Conservation (phyloP, 1,284 basidiomycete genomes). For the Heliocybe sulcata region DNA sequence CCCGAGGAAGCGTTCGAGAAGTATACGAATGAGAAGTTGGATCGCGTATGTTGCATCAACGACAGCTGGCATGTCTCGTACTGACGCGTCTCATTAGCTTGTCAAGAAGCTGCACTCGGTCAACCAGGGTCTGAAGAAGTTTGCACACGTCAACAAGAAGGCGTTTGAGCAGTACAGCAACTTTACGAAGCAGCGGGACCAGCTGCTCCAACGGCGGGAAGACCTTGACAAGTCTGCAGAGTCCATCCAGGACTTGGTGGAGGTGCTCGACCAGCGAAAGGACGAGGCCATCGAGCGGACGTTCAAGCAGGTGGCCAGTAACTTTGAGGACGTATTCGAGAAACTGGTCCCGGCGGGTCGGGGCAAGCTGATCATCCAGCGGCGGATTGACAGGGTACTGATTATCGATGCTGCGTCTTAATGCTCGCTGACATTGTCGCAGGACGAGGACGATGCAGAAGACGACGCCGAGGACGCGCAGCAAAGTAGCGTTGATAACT, state of each 20-base stretch:
- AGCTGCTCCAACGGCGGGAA: slow-evolving; percentile 78
- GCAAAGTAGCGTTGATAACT: slow-evolving; percentile 82
- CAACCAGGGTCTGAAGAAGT: slow-evolving; percentile 92
- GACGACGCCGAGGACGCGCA: slow-evolving; percentile 66
- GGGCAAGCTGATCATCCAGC: slow-evolving; percentile 89
- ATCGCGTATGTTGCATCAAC: slow-evolving; percentile 53
- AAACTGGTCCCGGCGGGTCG: slow-evolving; percentile 93
- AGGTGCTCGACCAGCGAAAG: slow-evolving; percentile 93
- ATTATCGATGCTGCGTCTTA: background rate
- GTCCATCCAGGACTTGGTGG: slow-evolving; percentile 93
- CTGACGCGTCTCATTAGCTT: slow-evolving; percentile 42
- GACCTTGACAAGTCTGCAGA: slow-evolving; percentile 86
- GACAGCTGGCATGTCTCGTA: background rate
- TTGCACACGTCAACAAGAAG: slow-evolving; percentile 98
- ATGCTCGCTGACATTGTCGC: background rate
- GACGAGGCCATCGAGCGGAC: slow-evolving; percentile 98
- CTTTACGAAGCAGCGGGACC: slow-evolving; percentile 96
- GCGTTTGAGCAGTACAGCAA: slow-evolving; percentile 98
- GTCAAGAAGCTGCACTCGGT: slow-evolving; percentile 86
- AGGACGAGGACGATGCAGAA: slow-evolving; percentile 64
- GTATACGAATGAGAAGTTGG: slow-evolving; percentile 78
- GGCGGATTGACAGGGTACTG: slow-evolving; percentile 76
- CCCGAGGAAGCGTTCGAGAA: slow-evolving; percentile 98
- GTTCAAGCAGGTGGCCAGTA: slow-evolving; percentile 95
- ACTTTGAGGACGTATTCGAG: slow-evolving; percentile 97